Conservation (phyloP, 2,329 filamentous ascomycete genomes). For the Phialophora expanda region DNA sequence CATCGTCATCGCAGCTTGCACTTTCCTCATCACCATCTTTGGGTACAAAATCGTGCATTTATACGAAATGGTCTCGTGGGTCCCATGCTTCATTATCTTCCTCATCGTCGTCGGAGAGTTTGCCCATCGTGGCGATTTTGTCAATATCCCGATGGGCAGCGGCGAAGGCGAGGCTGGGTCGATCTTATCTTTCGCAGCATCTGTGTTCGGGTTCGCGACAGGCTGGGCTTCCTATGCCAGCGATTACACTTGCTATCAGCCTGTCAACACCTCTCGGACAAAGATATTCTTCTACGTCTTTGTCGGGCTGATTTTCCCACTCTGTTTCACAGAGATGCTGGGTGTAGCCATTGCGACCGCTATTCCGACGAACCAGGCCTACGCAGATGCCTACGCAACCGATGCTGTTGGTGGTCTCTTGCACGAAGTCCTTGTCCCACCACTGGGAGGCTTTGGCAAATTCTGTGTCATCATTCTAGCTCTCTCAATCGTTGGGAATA, state of each 20-base stretch:
- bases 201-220: conserved; percentile 71
- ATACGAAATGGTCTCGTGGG: conserved; percentile 78
- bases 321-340: conserved; percentile 75
- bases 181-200: conserved; percentile 68
- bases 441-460: conserved; percentile 70
- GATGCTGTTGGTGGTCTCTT: conserved; percentile 71
- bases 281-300: conserved; percentile 74
- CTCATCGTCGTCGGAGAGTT: conserved; percentile 72
- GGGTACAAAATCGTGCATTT: conserved; percentile 76
- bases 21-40: conserved; percentile 72
- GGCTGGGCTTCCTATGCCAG: conserved; percentile 77
- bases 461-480: conserved; percentile 73
- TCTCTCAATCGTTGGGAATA: conserved; percentile 71
- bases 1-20: conserved; percentile 71
- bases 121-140: conserved; percentile 69
- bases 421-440: conserved; percentile 66
- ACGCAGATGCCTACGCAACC: conserved; percentile 59
- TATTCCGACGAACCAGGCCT: conserved; percentile 61
- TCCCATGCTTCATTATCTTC: conserved; percentile 74
- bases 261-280: conserved; percentile 61
- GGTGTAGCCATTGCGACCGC: conserved; percentile 73
- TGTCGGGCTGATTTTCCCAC: conserved; percentile 69
- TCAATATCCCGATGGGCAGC: conserved; percentile 63
- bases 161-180: conserved; percentile 66
- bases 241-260: conserved; percentile 82